These are phyloP conservation scores for Mycena epipterygia DNA, from an alignment of 768 basidiomycete genomes.

Conservation along the genomic window DNA sequence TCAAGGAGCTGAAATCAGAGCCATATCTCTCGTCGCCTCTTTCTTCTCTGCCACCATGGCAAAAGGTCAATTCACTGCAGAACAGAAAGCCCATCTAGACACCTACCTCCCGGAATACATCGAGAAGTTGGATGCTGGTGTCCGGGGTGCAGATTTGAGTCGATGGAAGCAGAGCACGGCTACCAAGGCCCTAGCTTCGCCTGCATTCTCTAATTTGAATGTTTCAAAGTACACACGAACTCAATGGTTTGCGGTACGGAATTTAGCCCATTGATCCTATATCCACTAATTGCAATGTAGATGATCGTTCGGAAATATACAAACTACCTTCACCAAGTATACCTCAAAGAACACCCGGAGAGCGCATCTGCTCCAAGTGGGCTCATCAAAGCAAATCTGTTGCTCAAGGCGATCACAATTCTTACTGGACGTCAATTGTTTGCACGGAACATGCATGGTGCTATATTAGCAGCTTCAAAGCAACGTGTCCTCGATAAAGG, in stretches of 20 bases:
- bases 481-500: neutral
- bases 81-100: no score
- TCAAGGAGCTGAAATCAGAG: neutral
- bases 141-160: neutral
- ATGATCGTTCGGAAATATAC: conserved; percentile 11
- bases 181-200: neutral
- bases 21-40: neutral
- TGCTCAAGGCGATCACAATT: neutral
- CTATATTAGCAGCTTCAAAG: neutral
- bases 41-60: neutral
- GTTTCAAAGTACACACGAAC: neutral
- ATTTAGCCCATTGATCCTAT: no score
- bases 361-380: neutral
- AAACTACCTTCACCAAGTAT: conserved; percentile 10
- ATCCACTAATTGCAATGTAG: neutral
- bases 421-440: conserved; percentile 5
- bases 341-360: neutral
- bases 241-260: neutral
- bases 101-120: neutral
- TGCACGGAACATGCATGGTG: neutral
- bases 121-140: neutral
- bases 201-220: neutral
- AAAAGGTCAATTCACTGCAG: no score
- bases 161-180: conserved; percentile 5
- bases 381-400: neutral